phyloP scores from a whole-genome alignment of 345 rosid species.

The Eucalyptus erythrocorys region DNA sequence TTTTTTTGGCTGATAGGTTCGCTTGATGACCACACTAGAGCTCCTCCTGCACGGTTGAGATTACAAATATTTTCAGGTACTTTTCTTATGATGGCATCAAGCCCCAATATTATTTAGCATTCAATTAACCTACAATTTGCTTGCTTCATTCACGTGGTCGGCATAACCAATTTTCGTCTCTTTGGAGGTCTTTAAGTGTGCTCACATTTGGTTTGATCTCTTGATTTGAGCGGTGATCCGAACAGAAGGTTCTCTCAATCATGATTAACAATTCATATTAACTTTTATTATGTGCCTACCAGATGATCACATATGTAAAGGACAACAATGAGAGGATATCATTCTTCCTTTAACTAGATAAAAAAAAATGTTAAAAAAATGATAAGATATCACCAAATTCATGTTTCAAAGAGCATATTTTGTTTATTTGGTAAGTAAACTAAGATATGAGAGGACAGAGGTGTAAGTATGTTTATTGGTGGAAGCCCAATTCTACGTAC shows the following conservation, averaged over 20 bases:
- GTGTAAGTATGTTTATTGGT: not conserved
- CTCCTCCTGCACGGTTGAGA: not conserved
- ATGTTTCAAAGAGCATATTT: not conserved
- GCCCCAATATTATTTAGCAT: not conserved
- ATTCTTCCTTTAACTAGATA: not conserved
- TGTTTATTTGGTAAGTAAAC: not conserved
- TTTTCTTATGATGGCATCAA: not conserved
- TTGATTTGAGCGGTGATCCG: not conserved
- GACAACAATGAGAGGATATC: not conserved
- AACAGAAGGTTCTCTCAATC: not conserved
- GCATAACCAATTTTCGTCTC: not conserved
- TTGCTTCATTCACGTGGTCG: not conserved
- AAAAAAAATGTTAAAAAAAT: not conserved
- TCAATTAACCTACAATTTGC: not conserved
- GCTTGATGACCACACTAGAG: not conserved
- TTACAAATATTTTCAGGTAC: not conserved
- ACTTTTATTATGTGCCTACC: not conserved
- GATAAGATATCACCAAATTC: not conserved
- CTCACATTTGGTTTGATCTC: not conserved
- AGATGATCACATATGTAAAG: not conserved
- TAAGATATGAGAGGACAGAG: not conserved
- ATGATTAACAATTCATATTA: not conserved
- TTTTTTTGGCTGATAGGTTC: not conserved
- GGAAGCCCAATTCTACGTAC: not conserved
- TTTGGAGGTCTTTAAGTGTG: not conserved